These are phyloP conservation scores for Cardamine chenopodiifolia DNA, from an alignment of 345 rosid species.

Conservation along the genomic window DNA sequence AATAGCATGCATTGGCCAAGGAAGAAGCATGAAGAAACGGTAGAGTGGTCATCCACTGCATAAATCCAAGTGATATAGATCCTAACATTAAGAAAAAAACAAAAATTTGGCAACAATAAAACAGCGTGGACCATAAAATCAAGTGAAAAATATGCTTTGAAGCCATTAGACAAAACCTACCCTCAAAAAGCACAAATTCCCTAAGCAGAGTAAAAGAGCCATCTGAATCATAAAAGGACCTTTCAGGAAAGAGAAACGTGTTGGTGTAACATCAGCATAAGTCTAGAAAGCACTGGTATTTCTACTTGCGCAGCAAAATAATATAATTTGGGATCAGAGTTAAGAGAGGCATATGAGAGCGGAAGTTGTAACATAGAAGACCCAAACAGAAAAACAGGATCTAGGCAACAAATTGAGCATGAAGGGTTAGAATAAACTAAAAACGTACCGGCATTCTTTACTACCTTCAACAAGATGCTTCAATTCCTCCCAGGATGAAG, in stretches of 20 bases:
- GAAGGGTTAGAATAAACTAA: conserved; percentile 3
- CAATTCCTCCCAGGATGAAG: conserved; percentile 85
- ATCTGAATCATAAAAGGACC: conserved; percentile 7
- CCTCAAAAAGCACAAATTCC: neutral
- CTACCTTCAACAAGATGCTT: conserved; percentile 67
- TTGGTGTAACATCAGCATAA: neutral
- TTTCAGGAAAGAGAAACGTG: neutral
- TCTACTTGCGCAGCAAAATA: conserved; percentile 19
- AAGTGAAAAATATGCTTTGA: conserved; percentile 1
- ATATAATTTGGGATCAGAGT: neutral
- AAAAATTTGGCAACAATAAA: conserved; percentile 12
- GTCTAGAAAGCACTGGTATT: conserved; percentile 4
- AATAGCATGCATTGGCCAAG: neutral
- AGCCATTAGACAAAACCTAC: neutral
- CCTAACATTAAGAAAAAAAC: conserved; percentile 1
- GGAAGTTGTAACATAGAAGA: conserved; percentile 9
- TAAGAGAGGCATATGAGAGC: conserved; percentile 5
- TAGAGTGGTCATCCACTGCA: conserved; percentile 11
- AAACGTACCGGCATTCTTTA: conserved; percentile 78
- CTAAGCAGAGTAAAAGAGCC: neutral
- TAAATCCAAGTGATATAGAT: neutral
- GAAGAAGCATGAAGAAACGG: conserved; percentile 1
- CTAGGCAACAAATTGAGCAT: conserved; percentile 13
- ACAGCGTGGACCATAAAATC: neutral
- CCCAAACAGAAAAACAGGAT: conserved; percentile 9